Conservation (phyloP, 2,329 filamentous ascomycete species). For the Bimuria novae-zelandiae region DNA sequence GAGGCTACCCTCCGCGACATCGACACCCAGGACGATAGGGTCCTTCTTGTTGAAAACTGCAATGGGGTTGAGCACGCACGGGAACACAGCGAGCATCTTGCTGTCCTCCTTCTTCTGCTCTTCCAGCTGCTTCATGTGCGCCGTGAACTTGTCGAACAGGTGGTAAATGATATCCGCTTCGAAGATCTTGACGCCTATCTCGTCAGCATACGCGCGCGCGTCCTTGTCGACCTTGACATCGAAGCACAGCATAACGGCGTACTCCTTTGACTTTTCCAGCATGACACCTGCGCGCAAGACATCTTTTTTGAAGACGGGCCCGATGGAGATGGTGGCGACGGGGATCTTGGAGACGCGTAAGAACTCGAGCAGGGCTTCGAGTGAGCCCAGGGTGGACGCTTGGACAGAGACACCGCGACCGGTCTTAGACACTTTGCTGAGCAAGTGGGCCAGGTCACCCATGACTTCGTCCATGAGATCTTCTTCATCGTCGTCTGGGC, state of each 20-base stretch:
- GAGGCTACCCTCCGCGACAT: constrained; percentile 89
- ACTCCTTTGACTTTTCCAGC: constrained; percentile 93
- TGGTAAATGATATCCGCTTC: constrained; percentile 99
- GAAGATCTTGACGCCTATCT: constrained; percentile 96
- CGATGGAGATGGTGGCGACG: constrained; percentile 95
- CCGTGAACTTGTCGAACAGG: constrained; percentile 93
- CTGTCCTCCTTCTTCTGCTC: constrained; percentile 96
- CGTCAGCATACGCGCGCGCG: constrained; percentile 85
- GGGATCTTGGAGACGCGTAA: constrained; percentile 95
- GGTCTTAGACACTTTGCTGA: constrained; percentile 88
- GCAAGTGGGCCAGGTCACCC: constrained; percentile 86
- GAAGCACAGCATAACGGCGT: constrained; percentile 99
- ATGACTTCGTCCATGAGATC: constrained; percentile 97
- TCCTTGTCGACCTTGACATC: constrained; percentile 99
- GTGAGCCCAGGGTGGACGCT: constrained; percentile 93
- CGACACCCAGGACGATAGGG: constrained; percentile 93
- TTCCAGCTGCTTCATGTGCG: constrained; percentile 84
- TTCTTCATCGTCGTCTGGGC: constrained; percentile 93
- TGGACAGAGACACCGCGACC: constrained; percentile 96
- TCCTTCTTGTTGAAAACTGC: constrained; percentile 98
- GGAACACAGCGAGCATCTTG: constrained; percentile 95
- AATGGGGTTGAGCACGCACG: constrained; percentile 85
- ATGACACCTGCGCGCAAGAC: constrained; percentile 93
- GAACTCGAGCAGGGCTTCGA: constrained; percentile 96
- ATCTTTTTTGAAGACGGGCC: constrained; percentile 96